phyloP scores from a whole-genome alignment of 1,284 basidiomycete species.

The Marasmius tenuissimus region DNA sequence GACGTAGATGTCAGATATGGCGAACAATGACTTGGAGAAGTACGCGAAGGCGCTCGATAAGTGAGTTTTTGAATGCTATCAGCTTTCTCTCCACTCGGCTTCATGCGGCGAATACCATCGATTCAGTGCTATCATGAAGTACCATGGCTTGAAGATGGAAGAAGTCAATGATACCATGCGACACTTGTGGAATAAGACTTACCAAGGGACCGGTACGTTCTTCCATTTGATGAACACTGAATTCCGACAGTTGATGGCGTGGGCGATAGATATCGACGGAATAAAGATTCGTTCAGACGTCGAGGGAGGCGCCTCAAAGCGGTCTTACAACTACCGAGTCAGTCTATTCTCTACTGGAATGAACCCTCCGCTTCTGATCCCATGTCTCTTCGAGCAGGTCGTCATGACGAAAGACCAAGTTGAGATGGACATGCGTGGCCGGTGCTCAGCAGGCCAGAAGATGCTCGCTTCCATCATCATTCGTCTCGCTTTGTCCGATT shows the following conservation, averaged over 20 bases:
- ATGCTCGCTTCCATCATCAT: slow-evolving; percentile 99
- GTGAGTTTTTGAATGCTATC: slow-evolving; percentile 43
- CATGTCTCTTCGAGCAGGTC: slow-evolving; percentile 52
- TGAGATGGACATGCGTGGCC: slow-evolving; percentile 99
- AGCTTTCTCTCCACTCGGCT: slow-evolving; percentile 14
- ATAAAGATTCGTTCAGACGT: slow-evolving; percentile 95
- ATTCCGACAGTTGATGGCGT: slow-evolving; percentile 16
- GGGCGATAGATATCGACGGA: slow-evolving; percentile 85
- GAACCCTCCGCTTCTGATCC: slow-evolving; percentile 19
- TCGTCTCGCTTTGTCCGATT: slow-evolving; percentile 95
- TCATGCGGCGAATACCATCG: not conserved
- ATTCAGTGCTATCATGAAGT: slow-evolving; percentile 93
- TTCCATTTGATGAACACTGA: slow-evolving; percentile 8
- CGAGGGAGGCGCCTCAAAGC: slow-evolving; percentile 82
- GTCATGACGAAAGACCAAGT: slow-evolving; percentile 99
- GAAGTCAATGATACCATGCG: slow-evolving; percentile 98
- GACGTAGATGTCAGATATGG: slow-evolving; percentile 86
- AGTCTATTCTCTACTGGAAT: slow-evolving; percentile 23
- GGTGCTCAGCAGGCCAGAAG: slow-evolving; percentile 98
- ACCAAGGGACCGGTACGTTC: slow-evolving; percentile 89
- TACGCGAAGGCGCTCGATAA: slow-evolving; percentile 95
- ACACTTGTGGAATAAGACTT: slow-evolving; percentile 97
- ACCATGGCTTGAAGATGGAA: slow-evolving; percentile 98
- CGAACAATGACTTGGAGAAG: slow-evolving; percentile 94
- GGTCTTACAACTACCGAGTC: slow-evolving; percentile 98